Base-by-base conservation (phyloP, 2,329 filamentous ascomycete species). In the Exophiala mesophila region DNA sequence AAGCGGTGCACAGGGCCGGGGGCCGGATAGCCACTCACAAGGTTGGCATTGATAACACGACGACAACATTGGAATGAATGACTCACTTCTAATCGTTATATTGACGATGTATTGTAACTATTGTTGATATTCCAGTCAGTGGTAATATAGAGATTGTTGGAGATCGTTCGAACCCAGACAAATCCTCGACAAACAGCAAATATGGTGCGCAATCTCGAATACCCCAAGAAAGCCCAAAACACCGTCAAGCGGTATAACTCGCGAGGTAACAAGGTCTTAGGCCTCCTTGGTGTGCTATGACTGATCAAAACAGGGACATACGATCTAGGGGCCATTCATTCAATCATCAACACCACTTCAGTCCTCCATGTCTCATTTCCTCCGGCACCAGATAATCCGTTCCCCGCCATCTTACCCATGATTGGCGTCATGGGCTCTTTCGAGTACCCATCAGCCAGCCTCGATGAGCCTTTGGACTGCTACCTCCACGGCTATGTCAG, bases 401-500 rank as follows among this genome's bases (percentile, higher is more conserved):
- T 89, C 58, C 86, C 87, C 3, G 77, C 79, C 38, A 81, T 83
- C 40, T 73, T 94, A 2, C 88, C 88, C 48, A 90, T 94, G 86
- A 85, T 94, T 56, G 86, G 85, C 38, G 80, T 85, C 55, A 84
- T 92, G 74, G 85, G 80, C 9, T 85, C 80, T 17, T 92, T 82
- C 59, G 71, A 71, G 6, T 67, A 69, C 45, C 82, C 82, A 4
- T 80, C 75, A 40, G 72, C 78, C 12, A 70, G 72, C 39, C 62
- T 76, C 13, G 71, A 75, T 37, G 80, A 88, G 52, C 78, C 82
- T 0, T 70, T 88, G 4, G 82, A 88, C 44, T 74, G 83, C 49
- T 94, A 94, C 62, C 74, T 94, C 5, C 88, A 94, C 64, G 87
- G 87, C 58, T 94, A 90, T 63, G 82, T 90, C 54, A 85, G 80